These are phyloP conservation scores for Corinectria fuckeliana DNA, from an alignment of 2,329 filamentous ascomycete species.

Conservation along the genomic window DNA sequence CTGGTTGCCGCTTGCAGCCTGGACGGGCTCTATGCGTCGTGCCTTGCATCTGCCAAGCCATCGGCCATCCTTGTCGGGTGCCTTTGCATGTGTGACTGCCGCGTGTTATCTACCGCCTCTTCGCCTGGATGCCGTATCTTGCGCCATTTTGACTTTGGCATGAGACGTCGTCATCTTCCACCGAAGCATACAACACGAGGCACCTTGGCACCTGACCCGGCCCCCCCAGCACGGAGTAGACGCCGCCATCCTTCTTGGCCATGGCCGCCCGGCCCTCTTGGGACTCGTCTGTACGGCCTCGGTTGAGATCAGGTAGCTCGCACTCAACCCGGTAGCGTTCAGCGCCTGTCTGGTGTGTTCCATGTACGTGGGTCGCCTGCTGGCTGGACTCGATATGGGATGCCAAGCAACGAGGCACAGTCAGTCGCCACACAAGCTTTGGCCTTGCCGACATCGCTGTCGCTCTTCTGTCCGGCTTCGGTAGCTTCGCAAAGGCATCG, in stretches of 20 bases:
- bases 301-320: background rate
- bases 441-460: background rate
- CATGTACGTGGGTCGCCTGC: background rate
- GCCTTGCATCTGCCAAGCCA: background rate
- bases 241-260: background rate
- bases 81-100: background rate
- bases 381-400: background rate
- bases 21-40: no score
- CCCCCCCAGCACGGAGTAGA: no score
- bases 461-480: background rate
- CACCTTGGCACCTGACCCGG: background rate
- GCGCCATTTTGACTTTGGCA: background rate
- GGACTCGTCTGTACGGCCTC: background rate
- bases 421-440: background rate
- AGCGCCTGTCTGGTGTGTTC: background rate
- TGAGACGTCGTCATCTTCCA: background rate
- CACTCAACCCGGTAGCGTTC: background rate
- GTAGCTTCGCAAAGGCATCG: background rate
- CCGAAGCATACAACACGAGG: background rate
- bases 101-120: no score
- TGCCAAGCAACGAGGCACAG: background rate
- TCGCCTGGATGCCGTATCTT: background rate
- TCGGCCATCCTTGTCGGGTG: background rate
- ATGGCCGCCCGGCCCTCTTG: background rate
- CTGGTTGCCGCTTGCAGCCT: no score